phyloP scores from a whole-genome alignment of 202 grass and related monocot genomes.

The Dendrocalamus latiflorus region DNA sequence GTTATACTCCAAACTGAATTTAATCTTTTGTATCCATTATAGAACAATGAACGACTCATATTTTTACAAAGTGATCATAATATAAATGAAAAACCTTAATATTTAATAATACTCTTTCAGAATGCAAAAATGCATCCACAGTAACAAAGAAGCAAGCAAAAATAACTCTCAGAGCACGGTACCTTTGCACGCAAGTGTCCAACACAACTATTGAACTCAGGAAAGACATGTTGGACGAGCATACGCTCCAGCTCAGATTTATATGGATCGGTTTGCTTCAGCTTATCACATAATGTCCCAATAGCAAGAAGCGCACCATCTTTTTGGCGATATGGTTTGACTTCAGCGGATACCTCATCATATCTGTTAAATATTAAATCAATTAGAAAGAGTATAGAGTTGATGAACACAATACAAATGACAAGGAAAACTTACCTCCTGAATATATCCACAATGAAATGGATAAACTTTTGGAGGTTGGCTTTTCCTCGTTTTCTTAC shows the following conservation, averaged over 20 bases:
- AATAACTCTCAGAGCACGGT: background rate
- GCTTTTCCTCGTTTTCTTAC: too few relatives aligned
- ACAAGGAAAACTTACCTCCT: conserved; percentile 37
- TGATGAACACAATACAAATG: background rate
- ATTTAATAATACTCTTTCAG: background rate
- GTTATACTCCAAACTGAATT: background rate
- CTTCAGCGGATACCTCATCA: too few relatives aligned
- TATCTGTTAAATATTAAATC: too few relatives aligned
- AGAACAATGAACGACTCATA: background rate
- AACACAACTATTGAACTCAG: conserved; percentile 58
- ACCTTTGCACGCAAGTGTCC: conserved; percentile 90
- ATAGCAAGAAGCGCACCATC: too few relatives aligned
- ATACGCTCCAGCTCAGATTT: conserved; percentile 72
- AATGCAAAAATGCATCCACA: background rate
- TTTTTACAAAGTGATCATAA: background rate
- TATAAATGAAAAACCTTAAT: background rate
- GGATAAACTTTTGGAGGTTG: too few relatives aligned
- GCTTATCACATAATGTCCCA: conserved; percentile 88
- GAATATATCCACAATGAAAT: conserved; percentile 70
- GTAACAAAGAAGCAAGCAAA: background rate
- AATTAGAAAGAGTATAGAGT: conserved; percentile 21
- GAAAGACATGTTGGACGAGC: conserved; percentile 82
- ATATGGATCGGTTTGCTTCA: conserved; percentile 87
- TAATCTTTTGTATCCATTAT: background rate
- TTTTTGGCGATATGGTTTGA: too few relatives aligned